Evolutionary conservation across 441 rosid genomes (phyloP), one percentile per base, ranked within the genome.

Genomic region (Viola pubescens): DNA sequence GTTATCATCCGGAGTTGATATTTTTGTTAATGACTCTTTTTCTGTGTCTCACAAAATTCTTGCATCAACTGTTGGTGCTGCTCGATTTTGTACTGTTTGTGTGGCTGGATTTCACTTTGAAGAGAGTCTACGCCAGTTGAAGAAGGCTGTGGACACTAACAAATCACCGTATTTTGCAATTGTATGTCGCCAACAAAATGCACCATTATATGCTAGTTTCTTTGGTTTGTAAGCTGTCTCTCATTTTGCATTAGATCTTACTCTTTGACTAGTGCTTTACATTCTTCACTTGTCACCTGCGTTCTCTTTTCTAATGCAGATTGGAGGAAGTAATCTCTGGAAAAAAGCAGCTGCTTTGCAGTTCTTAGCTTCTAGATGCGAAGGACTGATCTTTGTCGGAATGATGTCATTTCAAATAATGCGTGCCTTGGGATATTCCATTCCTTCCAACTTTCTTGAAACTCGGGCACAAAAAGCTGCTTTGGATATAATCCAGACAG

Each of bases 51-150:
- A 87, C 64, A 84, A 76, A 77, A 65, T 81, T 60, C 87, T 84
- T 66, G 85, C 90, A 47, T 87, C 90, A 44, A 87, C 88, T 4
- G 85, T 87, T 69, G 85, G 81, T 4, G 26, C 84, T 63, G 41
- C 87, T 62, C 76, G 78, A 52, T 76, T 77, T 71, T 82, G 88
- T 75, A 63, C 50, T 60, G 72, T 80, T 55, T 74, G 70, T 67
- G 34, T 84, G 61, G 87, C 90, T 49, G 94, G 94, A 41, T 87
- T 82, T 75, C 74, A 79, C 56, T 81, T 82, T 78, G 90, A 87
- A 58, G 73, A 79, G 59, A 68, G 78, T 65, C 67, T 87, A 10
- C 13, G 41, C 51, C 79, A 71, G 58, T 68, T 87, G 55, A 79
- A 69, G 79, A 64, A 72, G 45, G 72, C 55, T 48, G 56, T 72